Conservation (phyloP, 371 early-diverging fungal genomes). For the Quaeritorhiza haematococci region DNA sequence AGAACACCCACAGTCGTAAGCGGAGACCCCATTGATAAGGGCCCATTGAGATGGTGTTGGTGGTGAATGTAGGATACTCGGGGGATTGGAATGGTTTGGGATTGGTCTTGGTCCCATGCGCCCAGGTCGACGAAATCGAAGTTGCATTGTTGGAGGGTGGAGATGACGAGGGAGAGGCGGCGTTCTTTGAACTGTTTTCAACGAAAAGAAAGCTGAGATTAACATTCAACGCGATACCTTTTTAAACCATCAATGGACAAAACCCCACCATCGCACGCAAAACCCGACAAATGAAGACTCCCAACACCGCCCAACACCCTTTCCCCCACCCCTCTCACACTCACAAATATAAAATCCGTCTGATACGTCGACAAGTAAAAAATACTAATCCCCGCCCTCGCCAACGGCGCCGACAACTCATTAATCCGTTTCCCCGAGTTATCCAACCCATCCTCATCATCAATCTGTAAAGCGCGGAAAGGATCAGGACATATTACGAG, state of each 20-base stretch:
- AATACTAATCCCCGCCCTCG: conserved; percentile 52
- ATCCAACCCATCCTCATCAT: conserved; percentile 41
- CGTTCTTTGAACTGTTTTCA: conserved; percentile 55
- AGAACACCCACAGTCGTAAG: too few species aligned
- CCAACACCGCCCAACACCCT: too few species aligned
- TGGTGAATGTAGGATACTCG: too few species aligned
- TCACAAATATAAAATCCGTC: conserved; percentile 69
- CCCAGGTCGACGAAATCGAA: conserved; percentile 48
- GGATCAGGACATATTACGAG: conserved; percentile 43
- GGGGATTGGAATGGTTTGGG: too few species aligned
- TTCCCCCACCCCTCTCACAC: conserved; percentile 7
- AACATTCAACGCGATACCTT: conserved; percentile 2
- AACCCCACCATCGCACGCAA: neutral
- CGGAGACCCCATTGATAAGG: too few species aligned
- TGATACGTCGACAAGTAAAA: conserved; percentile 62
- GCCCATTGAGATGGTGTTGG: too few species aligned
- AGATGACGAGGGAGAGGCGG: conserved; percentile 51
- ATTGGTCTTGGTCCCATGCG: conserved; percentile 27
- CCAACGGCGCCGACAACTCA: conserved; percentile 64
- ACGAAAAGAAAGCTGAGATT: neutral
- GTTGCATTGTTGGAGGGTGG: conserved; percentile 46
- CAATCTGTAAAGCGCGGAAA: conserved; percentile 66
- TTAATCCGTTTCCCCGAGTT: conserved; percentile 66
- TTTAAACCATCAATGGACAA: neutral
- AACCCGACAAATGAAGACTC: too few species aligned